Evolutionary conservation across 2,329 filamentous ascomycete genomes (phyloP).

Genomic region (Kalmusia sp.): DNA sequence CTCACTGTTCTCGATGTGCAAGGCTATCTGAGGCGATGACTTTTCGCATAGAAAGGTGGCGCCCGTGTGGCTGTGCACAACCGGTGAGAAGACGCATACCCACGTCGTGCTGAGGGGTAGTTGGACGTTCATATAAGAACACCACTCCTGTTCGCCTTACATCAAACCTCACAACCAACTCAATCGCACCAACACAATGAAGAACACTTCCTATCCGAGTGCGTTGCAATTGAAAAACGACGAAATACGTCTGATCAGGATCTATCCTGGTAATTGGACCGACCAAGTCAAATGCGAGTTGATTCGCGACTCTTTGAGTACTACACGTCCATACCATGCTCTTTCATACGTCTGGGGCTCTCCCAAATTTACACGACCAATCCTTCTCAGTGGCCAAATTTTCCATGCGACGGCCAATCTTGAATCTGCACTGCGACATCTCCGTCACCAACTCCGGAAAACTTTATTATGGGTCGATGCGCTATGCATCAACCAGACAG

Average conservation of each 20-base stretch:
- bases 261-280: slow-evolving; percentile 16
- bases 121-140: no score
- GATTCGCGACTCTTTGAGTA: not conserved
- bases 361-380: not conserved
- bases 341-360: slow-evolving; percentile 27
- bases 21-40: no score
- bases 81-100: no score
- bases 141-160: no score
- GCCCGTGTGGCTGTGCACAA: not conserved
- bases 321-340: slow-evolving; percentile 9
- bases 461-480: slow-evolving; percentile 26
- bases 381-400: slow-evolving; percentile 1
- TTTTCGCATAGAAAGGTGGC: not conserved
- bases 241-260: slow-evolving; percentile 12
- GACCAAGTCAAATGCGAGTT: slow-evolving; percentile 19
- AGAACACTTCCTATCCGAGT: not conserved
- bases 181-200: not conserved
- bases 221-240: not conserved
- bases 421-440: slow-evolving; percentile 16
- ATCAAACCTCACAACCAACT: no score
- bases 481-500: slow-evolving; percentile 27
- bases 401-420: slow-evolving; percentile 21
- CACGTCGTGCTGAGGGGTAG: no score
- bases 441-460: slow-evolving; percentile 11
- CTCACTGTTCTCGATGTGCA: no score